Conservation (phyloP, 441 rosid species). For the Capsella rubella region DNA sequence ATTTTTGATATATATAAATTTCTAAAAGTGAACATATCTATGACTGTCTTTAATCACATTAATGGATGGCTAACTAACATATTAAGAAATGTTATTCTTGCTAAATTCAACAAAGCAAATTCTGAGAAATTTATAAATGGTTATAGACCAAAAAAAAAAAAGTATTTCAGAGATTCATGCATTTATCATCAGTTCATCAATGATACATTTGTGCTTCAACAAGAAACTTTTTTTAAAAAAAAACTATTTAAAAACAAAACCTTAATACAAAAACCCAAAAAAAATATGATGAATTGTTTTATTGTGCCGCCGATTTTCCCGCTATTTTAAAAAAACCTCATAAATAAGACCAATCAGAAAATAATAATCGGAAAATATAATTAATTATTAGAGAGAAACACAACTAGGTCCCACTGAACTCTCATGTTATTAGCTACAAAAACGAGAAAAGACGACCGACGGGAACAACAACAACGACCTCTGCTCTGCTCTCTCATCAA, state of each 20-base stretch:
- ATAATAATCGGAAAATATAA: background rate
- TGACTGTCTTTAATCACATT: background rate
- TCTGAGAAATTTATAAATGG: background rate
- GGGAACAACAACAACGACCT: conserved; percentile 27
- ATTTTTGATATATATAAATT: background rate
- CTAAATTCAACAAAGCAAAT: background rate
- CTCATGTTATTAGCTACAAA: conserved; percentile 37
- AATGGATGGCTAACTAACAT: background rate
- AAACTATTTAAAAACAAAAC: background rate
- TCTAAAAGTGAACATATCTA: background rate
- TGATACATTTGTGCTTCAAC: conserved; percentile 35
- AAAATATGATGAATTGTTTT: conserved; percentile 19
- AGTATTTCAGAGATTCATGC: conserved; percentile 26
- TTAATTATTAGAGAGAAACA: background rate
- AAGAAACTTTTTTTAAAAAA: conserved; percentile 12
- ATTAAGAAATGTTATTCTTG: background rate
- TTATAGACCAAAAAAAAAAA: conserved; percentile 9
- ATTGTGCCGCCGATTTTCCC: conserved; percentile 45
- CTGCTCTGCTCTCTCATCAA: conserved; percentile 17
- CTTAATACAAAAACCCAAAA: background rate
- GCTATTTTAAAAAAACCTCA: background rate
- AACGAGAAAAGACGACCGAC: conserved; percentile 35
- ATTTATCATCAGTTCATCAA: conserved; percentile 24
- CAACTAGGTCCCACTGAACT: conserved; percentile 26
- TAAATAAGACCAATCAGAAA: conserved; percentile 3